Evolutionary conservation across 306 rosid genomes (phyloP), one percentile per base, ranked within the genome.

Genomic region (Elaeagnus macrophylla): DNA sequence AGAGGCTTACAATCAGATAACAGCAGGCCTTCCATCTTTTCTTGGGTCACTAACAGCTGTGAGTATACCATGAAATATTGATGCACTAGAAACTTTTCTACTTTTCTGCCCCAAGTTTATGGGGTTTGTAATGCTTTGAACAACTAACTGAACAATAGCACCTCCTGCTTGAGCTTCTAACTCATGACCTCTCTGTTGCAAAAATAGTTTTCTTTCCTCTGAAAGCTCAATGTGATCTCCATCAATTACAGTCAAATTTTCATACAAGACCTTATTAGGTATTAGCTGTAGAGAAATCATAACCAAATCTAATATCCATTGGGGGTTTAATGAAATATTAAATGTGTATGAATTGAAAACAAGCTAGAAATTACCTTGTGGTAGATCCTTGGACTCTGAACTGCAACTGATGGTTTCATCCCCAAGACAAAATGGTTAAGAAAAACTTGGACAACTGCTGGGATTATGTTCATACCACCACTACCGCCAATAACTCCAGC

Each of bases 31-130:
- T 25, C 97, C 96, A 42, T 86, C 81, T 67, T 86, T 91, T 72
- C 97, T 72, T 1, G 86, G 96, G 61, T 91, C 97, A 65, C 97
- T 73, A 0, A 91, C 96, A 10, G 83, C 97, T 0, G 81, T 78
- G 53, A 91, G 85, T 48, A 60, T 71, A 36, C 95, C 95, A 41
- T 59, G 72, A 42, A 68, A 53, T 12, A 54, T 37, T 41, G 44
- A 57, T 57, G 59, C 39, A 46, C 63, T 69, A 14, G 39, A 32
- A 45, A 53, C 35, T 51, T 69, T 61, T 44, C 78, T 72, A 2
- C 10, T 25, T 65, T 69, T 83, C 56, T 78, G 56, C 9, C 77
- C 73, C 58, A 59, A 61, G 12, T 54, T 54, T 0, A 54, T 19
- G 18, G 73, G 75, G n/a, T 37, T 61, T 72, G 69, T 5, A 35